Evolutionary conservation across 768 basidiomycete genomes (phyloP).

Genomic region (Russula sp.): DNA sequence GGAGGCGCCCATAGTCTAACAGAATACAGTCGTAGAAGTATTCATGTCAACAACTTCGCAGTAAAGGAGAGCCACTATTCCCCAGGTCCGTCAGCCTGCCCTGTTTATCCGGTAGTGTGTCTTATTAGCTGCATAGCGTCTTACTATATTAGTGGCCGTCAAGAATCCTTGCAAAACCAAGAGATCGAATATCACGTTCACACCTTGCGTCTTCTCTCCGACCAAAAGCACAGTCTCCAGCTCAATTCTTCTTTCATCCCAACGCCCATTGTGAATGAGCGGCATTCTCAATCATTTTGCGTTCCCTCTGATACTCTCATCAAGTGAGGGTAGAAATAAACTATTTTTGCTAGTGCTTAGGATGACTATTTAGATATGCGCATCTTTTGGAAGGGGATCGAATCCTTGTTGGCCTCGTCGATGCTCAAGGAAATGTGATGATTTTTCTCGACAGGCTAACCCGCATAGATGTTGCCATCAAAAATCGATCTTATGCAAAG

Average conservation of each 20-base stretch:
- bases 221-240: constrained; percentile 14
- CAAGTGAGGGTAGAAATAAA: not conserved
- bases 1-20: not conserved
- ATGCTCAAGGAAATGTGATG: constrained; percentile 7
- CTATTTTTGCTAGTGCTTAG: not conserved
- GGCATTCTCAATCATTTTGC: constrained; percentile 8
- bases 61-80: not conserved
- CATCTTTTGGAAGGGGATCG: constrained; percentile 13
- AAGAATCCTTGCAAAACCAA: constrained; percentile 10
- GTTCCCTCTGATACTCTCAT: constrained; percentile 1
- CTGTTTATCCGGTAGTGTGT: not conserved
- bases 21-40: not conserved
- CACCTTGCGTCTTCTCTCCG: constrained; percentile 2
- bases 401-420: constrained; percentile 12
- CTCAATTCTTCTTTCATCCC: constrained; percentile 17
- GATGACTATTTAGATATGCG: not conserved
- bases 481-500: constrained; percentile 1
- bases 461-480: constrained; percentile 4
- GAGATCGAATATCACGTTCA: constrained; percentile 11
- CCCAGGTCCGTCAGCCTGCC: not conserved
- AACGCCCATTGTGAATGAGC: not conserved
- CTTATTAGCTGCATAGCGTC: not conserved
- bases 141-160: constrained; percentile 10
- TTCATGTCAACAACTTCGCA: not conserved
- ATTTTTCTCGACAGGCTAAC: constrained; percentile 11